These are phyloP conservation scores for Monilinia fructigena DNA, from an alignment of 2,329 filamentous ascomycete species.

Conservation along the genomic window DNA sequence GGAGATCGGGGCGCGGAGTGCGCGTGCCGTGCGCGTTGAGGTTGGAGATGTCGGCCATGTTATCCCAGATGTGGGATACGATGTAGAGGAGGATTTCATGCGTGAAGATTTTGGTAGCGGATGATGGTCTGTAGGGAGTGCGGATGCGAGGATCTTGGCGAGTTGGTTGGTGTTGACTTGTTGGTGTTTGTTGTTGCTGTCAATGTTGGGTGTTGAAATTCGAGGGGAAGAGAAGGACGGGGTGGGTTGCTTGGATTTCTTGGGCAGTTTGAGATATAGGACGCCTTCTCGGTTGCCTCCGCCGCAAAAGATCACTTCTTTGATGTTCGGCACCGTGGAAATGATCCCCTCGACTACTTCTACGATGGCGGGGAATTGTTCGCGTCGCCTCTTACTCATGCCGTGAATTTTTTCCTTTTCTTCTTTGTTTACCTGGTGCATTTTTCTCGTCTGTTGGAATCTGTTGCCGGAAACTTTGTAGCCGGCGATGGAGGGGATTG, in stretches of 20 bases:
- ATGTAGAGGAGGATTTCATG: slow-evolving; percentile 48
- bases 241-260: slow-evolving; percentile 60
- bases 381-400: slow-evolving; percentile 74
- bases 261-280: slow-evolving; percentile 68
- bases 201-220: slow-evolving; percentile 28
- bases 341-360: slow-evolving; percentile 76
- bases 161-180: slow-evolving; percentile 40
- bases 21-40: slow-evolving; percentile 63
- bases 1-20: slow-evolving; percentile 69
- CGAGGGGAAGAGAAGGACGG: slow-evolving; percentile 50
- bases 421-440: slow-evolving; percentile 52
- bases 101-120: slow-evolving; percentile 43
- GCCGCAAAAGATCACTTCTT: slow-evolving; percentile 77
- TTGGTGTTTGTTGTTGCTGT: slow-evolving; percentile 39
- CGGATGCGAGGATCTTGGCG: slow-evolving; percentile 21
- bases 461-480: slow-evolving; percentile 63
- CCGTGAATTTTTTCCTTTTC: slow-evolving; percentile 64
- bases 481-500: slow-evolving; percentile 77
- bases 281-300: slow-evolving; percentile 85
- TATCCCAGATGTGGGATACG: slow-evolving; percentile 51
- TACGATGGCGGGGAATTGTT: slow-evolving; percentile 80
- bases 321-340: slow-evolving; percentile 66
- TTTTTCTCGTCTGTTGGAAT: slow-evolving; percentile 56
- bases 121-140: slow-evolving; percentile 26
- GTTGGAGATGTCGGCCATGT: slow-evolving; percentile 49